Percentiles rank a stretch among this genome's conserved stretches.
Evolutionary conservation across 768 basidiomycete species (phyloP).

Genomic region (Brasilioporus rufonigricans): DNA sequence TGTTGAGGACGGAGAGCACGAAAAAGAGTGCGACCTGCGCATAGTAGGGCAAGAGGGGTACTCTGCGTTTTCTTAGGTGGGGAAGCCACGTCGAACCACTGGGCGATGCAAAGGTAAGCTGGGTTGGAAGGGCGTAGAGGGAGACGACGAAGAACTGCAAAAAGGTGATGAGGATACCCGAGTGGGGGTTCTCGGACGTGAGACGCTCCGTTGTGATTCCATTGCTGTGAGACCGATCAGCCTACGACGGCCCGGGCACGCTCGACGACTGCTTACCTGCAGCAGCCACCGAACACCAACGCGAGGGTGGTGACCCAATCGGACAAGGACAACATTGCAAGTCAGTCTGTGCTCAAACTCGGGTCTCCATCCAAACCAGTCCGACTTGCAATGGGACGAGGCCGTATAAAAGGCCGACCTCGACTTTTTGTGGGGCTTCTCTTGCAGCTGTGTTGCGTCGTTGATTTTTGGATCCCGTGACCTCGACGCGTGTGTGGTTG

Average conservation of each 20-base stretch:
- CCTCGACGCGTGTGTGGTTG: slow-evolving; percentile 24
- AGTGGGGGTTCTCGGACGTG: slow-evolving; percentile 62
- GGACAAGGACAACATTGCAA: slow-evolving; percentile 16
- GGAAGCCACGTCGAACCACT: slow-evolving; percentile 35
- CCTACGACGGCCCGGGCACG: not conserved
- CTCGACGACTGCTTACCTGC: slow-evolving; percentile 54
- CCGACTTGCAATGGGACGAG: not conserved
- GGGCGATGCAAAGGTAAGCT: slow-evolving; percentile 44
- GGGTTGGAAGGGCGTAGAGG: slow-evolving; percentile 65
- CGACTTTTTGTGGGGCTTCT: too few relatives aligned
- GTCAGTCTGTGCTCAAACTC: not conserved
- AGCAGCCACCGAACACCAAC: slow-evolving; percentile 89
- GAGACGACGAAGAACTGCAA: slow-evolving; percentile 81
- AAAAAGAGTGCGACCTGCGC: slow-evolving; percentile 84
- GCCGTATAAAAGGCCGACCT: not conserved
- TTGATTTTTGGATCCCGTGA: slow-evolving; percentile 31
- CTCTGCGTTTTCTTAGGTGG: slow-evolving; percentile 55
- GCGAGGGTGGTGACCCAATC: slow-evolving; percentile 65
- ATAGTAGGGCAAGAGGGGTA: slow-evolving; percentile 72
- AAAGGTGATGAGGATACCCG: slow-evolving; percentile 84
- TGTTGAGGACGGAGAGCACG: slow-evolving; percentile 78
- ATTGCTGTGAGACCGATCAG: slow-evolving; percentile 47
- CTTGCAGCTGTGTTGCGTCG: too few relatives aligned
- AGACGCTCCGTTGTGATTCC: slow-evolving; percentile 76
- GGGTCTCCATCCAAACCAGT: not conserved